Evolutionary conservation across 257 asterid species (phyloP).

Genomic region (Forsythia suspensa): DNA sequence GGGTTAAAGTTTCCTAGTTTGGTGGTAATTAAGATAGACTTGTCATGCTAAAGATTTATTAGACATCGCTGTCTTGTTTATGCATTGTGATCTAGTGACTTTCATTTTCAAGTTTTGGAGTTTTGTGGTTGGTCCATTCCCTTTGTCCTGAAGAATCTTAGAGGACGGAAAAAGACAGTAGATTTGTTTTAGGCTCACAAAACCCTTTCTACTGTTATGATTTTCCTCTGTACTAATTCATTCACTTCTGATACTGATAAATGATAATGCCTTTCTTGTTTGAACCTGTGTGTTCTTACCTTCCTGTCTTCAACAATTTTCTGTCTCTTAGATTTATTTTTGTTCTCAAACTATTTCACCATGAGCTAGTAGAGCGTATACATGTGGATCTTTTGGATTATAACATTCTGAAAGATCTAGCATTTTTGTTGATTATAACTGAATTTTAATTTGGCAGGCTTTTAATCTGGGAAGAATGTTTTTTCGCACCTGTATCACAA

Average conservation of each 20-base stretch:
- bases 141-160: slow-evolving; percentile 57
- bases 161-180: slow-evolving; percentile 15
- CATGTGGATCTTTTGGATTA: slow-evolving; percentile 2
- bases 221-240: slow-evolving; percentile 32
- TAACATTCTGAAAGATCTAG: neutral
- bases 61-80: slow-evolving; percentile 35
- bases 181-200: slow-evolving; percentile 22
- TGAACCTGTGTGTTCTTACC: slow-evolving; percentile 32
- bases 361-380: neutral
- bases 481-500: slow-evolving; percentile 35
- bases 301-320: slow-evolving; percentile 27
- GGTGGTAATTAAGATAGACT: slow-evolving; percentile 22
- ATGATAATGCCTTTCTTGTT: slow-evolving; percentile 35
- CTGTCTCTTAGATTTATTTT: slow-evolving; percentile 27
- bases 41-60: slow-evolving; percentile 34
- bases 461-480: slow-evolving; percentile 80
- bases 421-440: neutral
- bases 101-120: slow-evolving; percentile 49
- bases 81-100: slow-evolving; percentile 31
- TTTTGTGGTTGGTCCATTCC: slow-evolving; percentile 49
- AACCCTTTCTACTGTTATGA: slow-evolving; percentile 35
- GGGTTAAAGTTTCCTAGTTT: slow-evolving; percentile 18
- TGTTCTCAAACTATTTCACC: slow-evolving; percentile 9
- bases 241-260: slow-evolving; percentile 30
- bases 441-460: slow-evolving; percentile 44